These are phyloP conservation scores for Rhynchosporium secalis DNA, from an alignment of 2,329 filamentous ascomycete species.

Conservation along the genomic window DNA sequence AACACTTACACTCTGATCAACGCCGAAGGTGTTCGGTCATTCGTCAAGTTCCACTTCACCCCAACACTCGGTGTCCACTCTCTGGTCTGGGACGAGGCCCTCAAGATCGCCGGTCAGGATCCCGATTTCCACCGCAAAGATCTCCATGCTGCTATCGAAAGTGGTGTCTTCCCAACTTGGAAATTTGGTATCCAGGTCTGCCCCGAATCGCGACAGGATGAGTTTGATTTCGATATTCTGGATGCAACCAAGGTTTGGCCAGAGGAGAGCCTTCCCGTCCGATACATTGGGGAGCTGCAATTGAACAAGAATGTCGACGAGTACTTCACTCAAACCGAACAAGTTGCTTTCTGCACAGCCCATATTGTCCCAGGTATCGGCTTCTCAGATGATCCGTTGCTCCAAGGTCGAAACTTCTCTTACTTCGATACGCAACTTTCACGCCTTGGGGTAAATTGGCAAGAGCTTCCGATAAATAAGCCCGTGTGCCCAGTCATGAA, in stretches of 20 bases:
- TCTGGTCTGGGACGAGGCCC: slow-evolving; percentile 76
- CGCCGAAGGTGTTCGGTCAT: slow-evolving; percentile 64
- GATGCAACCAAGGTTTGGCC: slow-evolving; percentile 88
- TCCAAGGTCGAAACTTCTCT: slow-evolving; percentile 70
- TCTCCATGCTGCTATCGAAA: slow-evolving; percentile 71
- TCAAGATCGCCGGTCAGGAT: slow-evolving; percentile 73
- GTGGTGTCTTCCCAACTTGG: slow-evolving; percentile 72
- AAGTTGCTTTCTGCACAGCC: slow-evolving; percentile 78
- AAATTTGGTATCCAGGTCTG: slow-evolving; percentile 81
- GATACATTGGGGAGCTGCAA: slow-evolving; percentile 77
- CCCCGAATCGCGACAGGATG: slow-evolving; percentile 67
- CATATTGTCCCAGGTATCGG: slow-evolving; percentile 79
- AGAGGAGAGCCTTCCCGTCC: slow-evolving; percentile 71
- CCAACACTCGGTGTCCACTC: slow-evolving; percentile 70
- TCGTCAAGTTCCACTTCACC: slow-evolving; percentile 78
- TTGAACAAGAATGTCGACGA: slow-evolving; percentile 80
- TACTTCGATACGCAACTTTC: slow-evolving; percentile 69
- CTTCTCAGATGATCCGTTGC: slow-evolving; percentile 72
- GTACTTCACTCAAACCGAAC: slow-evolving; percentile 80
- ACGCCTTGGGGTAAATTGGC: slow-evolving; percentile 71
- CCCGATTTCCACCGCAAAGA: slow-evolving; percentile 83
- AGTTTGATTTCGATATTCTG: slow-evolving; percentile 83
- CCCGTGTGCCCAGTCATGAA: slow-evolving; percentile 75
- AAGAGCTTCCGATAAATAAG: slow-evolving; percentile 75
- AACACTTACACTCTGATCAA: slow-evolving; percentile 75